Evolutionary conservation across 2,329 filamentous ascomycete species (phyloP), one percentile per base, ranked within the genome.

Genomic region (Neofusicoccum parvum): DNA sequence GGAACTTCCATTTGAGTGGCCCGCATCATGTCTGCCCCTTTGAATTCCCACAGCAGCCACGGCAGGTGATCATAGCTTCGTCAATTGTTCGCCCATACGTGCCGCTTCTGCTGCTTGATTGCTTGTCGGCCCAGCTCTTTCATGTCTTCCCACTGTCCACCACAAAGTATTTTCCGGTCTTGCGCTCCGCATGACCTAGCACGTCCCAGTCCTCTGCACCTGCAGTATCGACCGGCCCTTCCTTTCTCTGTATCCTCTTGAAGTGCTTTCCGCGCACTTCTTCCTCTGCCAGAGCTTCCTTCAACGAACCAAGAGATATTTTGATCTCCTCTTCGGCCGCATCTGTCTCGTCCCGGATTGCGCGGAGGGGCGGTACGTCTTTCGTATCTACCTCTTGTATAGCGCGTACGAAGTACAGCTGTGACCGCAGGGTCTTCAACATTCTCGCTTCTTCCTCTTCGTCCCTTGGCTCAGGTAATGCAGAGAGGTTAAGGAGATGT

Each of bases 401-500:
- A 68, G 92, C 87, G 67, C 87, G 88, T n/a, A 98, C 93, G 74
- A 99, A 99, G 72, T 91, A 90, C 0, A 99, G 86, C 75, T 99
- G 95, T 37, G 90, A 88, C 62, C 89, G 85, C 1, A 99, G 84
- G 1, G 90, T 94, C 23, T 85, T 75, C 3, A 96, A 84, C 87
- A 97, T 92, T 32, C 83, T 79, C 0, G 81, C 72, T 75, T 96
- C 90, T 71, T 93, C 89, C 60, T 82, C 82, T 1, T 80, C 69
- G 1, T 83, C 83, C 17, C 83, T 79, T 0, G 94, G 93, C 1
- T 85, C 84, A 0, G 94, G 93, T 0, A 99, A 88, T 14, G 94
- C 94, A 3, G 94, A 96, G 45, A 98, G 88, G 17, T 92, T 91
- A 41, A 97, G 88, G 10, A 98, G 88, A 76, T 97, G 94, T 71